Conservation (phyloP, 23 red algal genomes). For the Gracilaria gracilis region DNA sequence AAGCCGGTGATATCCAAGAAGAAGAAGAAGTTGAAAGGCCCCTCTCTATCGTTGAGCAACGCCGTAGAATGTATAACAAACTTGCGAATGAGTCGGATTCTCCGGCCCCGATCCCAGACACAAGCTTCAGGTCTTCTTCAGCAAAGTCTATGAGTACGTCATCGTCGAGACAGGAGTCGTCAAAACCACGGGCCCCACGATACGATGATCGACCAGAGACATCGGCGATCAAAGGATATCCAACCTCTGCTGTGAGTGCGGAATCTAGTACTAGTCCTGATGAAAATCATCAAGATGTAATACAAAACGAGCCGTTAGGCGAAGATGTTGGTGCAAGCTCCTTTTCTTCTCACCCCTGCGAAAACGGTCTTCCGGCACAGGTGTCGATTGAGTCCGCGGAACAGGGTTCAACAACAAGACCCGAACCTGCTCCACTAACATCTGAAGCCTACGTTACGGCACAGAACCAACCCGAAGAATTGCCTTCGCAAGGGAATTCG, state of each 20-base stretch:
- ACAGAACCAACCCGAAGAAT: not conserved
- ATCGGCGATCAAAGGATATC: not conserved
- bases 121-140: conserved; percentile 27
- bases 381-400: not conserved
- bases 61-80: conserved; percentile 50
- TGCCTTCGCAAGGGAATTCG: not conserved
- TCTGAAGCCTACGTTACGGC: not conserved
- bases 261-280: not conserved
- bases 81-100: conserved; percentile 40
- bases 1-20: not conserved
- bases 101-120: conserved; percentile 28
- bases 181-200: not conserved
- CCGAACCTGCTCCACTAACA: not conserved
- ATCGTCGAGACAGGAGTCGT: not conserved
- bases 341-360: not conserved
- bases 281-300: not conserved
- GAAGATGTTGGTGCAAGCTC: not conserved
- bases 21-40: not conserved
- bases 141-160: conserved; percentile 1
- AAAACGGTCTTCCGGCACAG: not conserved
- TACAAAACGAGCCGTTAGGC: not conserved
- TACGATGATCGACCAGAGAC: conserved; percentile 10
- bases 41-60: conserved; percentile 47
- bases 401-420: not conserved
- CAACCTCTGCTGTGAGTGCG: not conserved